Evolutionary conservation across 495 filamentous ascomycete genomes (phyloP).

Genomic region (Lepraria neglecta): DNA sequence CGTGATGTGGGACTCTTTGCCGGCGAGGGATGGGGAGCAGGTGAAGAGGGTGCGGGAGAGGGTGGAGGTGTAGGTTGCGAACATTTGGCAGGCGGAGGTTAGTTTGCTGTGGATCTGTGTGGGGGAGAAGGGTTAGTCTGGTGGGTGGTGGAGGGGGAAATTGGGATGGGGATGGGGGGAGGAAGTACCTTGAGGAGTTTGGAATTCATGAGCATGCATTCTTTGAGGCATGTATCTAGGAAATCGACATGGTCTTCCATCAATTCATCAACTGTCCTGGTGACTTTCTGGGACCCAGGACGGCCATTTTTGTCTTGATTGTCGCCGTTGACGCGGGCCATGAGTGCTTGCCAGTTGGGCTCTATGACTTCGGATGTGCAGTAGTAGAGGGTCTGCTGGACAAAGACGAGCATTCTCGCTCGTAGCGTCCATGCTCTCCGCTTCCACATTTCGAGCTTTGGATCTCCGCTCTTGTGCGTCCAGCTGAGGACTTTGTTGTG

Average conservation of each 20-base stretch:
- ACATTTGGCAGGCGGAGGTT: constrained; percentile 85
- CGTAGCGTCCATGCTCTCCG: constrained; percentile 84
- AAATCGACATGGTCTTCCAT: constrained; percentile 99
- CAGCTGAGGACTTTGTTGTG: constrained; percentile 80
- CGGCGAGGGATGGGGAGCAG: constrained; percentile 65
- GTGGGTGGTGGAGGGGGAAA: background rate
- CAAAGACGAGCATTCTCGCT: constrained; percentile 91
- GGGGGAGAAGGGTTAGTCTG: background rate
- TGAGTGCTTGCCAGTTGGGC: constrained; percentile 90
- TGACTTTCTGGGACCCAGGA: constrained; percentile 40
- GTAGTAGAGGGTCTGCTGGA: constrained; percentile 93
- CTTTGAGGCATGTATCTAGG: constrained; percentile 92
- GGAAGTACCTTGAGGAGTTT: constrained; percentile 76
- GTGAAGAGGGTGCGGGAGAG: constrained; percentile 72
- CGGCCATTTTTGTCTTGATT: constrained; percentile 42
- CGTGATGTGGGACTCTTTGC: constrained; percentile 30
- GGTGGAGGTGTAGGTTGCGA: constrained; percentile 75
- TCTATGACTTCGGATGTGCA: constrained; percentile 96
- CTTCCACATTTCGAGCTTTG: constrained; percentile 84
- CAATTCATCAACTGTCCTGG: constrained; percentile 88
- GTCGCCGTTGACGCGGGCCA: constrained; percentile 67
- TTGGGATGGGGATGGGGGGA: background rate
- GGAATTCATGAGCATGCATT: constrained; percentile 97
- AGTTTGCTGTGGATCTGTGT: constrained; percentile 88
- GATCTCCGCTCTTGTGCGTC: constrained; percentile 69